These are phyloP conservation scores for Salicornia ramosissima DNA, from an alignment of 148 eudicot genomes.

Conservation along the genomic window DNA sequence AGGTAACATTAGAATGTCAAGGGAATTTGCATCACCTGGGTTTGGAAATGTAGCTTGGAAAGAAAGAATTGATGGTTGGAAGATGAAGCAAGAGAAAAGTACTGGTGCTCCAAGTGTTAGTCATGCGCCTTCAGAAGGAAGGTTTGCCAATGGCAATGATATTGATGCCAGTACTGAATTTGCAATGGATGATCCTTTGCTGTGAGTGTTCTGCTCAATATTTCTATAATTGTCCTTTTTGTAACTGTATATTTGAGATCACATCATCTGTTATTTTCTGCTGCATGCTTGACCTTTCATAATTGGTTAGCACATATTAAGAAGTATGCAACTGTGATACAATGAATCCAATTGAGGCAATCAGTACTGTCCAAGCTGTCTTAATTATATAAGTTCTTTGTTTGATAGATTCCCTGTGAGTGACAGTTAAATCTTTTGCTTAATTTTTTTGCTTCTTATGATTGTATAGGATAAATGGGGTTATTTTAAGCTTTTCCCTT, in stretches of 20 bases:
- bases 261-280: neutral
- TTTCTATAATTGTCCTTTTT: neutral
- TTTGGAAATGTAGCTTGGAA: constrained; percentile 50
- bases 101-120: constrained; percentile 42
- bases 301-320: neutral
- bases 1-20: constrained; percentile 41
- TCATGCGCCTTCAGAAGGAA: constrained; percentile 50
- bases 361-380: no score
- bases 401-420: no score
- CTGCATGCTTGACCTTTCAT: neutral
- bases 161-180: constrained; percentile 47
- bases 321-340: neutral
- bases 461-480: no score
- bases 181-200: constrained; percentile 37
- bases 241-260: neutral
- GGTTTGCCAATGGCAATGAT: constrained; percentile 33
- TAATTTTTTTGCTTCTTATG: no score
- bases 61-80: constrained; percentile 49
- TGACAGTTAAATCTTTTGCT: no score
- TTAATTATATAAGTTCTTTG: no score
- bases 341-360: no score
- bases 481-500: no score
- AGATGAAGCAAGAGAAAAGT: constrained; percentile 41
- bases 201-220: constrained; percentile 27
- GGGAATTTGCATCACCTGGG: constrained; percentile 47